These are phyloP conservation scores for Sporothrix brunneoviolacea DNA, from an alignment of 2,329 filamentous ascomycete genomes.

Conservation along the genomic window DNA sequence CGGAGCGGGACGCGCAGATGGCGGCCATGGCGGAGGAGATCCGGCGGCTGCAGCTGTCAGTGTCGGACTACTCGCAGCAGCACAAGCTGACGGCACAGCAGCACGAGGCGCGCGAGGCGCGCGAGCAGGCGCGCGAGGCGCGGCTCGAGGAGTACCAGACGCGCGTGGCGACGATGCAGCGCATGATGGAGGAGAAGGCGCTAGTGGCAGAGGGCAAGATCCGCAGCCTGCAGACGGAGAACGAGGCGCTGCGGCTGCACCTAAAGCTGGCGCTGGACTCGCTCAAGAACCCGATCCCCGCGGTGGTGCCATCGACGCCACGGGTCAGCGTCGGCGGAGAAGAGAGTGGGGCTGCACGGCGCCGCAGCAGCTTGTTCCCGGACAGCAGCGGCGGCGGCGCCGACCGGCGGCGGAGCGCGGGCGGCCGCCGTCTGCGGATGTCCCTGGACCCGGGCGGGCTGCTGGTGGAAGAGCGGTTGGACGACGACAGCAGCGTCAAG, in stretches of 20 bases:
- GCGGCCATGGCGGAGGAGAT: constrained; percentile 94
- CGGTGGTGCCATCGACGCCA: constrained; percentile 30
- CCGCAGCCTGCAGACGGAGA: constrained; percentile 78
- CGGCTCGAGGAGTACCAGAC: constrained; percentile 91
- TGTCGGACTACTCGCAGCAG: constrained; percentile 56
- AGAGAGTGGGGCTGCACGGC: background rate
- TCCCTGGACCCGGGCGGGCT: constrained; percentile 12
- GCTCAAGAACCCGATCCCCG: constrained; percentile 83
- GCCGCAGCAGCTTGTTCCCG: constrained; percentile 10
- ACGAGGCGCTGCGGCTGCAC: constrained; percentile 81
- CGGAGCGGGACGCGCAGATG: constrained; percentile 91
- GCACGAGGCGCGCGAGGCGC: constrained; percentile 60
- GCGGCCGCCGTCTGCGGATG: constrained; percentile 11
- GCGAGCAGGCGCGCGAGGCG: constrained; percentile 56
- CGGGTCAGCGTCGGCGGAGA: background rate
- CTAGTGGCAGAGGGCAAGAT: constrained; percentile 93
- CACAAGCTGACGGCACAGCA: constrained; percentile 65
- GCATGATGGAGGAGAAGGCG: constrained; percentile 89
- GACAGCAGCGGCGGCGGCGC: constrained; percentile 19
- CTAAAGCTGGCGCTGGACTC: constrained; percentile 79
- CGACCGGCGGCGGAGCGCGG: constrained; percentile 2
- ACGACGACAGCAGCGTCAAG: constrained; percentile 20
- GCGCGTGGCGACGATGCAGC: constrained; percentile 82
- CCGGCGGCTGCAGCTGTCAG: constrained; percentile 70
- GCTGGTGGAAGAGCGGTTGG: constrained; percentile 10